These are phyloP conservation scores for Salix caprea DNA, from an alignment of 345 rosid genomes.

Conservation along the genomic window DNA sequence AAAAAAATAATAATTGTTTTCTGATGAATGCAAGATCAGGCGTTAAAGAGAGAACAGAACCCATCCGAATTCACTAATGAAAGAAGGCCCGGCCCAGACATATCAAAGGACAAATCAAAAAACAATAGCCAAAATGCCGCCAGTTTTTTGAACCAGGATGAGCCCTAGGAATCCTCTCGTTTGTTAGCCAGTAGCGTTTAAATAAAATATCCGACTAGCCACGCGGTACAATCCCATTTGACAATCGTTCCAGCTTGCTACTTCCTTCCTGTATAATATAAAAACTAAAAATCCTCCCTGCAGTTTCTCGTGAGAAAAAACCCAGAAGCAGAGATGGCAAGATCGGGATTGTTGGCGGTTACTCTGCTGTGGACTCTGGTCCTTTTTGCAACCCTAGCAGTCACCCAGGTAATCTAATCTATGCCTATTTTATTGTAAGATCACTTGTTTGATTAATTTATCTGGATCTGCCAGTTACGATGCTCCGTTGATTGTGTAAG, in stretches of 20 bases:
- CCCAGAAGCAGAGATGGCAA: slow-evolving; percentile 38
- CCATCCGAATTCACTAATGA: not conserved
- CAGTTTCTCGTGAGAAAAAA: not conserved
- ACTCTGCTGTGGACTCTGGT: slow-evolving; percentile 40
- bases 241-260: not conserved
- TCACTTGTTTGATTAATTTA: not conserved
- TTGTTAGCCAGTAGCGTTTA: slow-evolving; percentile 4
- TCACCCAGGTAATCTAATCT: slow-evolving; percentile 41
- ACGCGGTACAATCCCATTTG: slow-evolving; percentile 14
- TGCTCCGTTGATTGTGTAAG: not conserved
- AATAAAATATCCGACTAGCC: not conserved
- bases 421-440: not conserved
- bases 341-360: slow-evolving; percentile 31
- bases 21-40: too few relatives aligned
- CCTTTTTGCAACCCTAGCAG: slow-evolving; percentile 40
- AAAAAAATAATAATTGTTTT: too few relatives aligned
- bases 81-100: not conserved
- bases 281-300: not conserved
- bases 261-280: not conserved
- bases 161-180: slow-evolving; percentile 4
- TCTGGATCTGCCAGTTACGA: not conserved
- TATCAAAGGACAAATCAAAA: not conserved
- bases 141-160: not conserved
- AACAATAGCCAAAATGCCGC: not conserved
- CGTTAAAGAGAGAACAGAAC: too few relatives aligned